Conservation (phyloP, 148 eudicot genomes). For the Nepenthes mirabilis region DNA sequence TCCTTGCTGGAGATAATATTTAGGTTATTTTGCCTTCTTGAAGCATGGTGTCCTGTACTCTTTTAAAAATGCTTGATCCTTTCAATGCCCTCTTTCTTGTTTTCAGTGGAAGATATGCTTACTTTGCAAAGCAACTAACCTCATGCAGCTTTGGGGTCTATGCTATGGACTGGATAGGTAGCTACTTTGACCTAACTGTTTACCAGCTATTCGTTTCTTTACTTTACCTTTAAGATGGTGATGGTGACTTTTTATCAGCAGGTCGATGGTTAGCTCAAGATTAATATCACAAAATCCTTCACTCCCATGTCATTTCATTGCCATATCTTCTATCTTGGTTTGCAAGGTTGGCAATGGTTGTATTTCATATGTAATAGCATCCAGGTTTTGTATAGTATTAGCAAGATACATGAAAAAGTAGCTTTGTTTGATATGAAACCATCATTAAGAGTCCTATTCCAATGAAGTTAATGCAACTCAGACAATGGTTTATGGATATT, state of each 20-base stretch:
- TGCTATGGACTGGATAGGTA: conserved; percentile 99
- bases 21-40: too few relatives aligned
- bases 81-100: conserved; percentile 3
- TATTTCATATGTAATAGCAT: too few relatives aligned
- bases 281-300: not conserved
- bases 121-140: conserved; percentile 73
- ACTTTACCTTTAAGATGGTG: not conserved
- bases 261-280: not conserved
- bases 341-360: not conserved
- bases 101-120: conserved; percentile 83
- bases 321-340: not conserved
- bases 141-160: conserved; percentile 81
- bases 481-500: too few relatives aligned
- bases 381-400: too few relatives aligned
- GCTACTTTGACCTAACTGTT: not conserved
- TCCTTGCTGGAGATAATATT: too few relatives aligned
- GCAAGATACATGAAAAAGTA: too few relatives aligned
- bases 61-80: not conserved
- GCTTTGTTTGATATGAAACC: too few relatives aligned
- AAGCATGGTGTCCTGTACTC: too few relatives aligned
- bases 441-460: too few relatives aligned
- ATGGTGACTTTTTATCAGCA: not conserved
- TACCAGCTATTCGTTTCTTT: not conserved
- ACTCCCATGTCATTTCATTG: not conserved
- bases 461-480: too few relatives aligned